Percentiles rank a stretch among this genome's conserved stretches.
These are phyloP conservation scores for Rhodocollybia butyracea DNA, from an alignment of 768 basidiomycete genomes.

Conservation along the genomic window DNA sequence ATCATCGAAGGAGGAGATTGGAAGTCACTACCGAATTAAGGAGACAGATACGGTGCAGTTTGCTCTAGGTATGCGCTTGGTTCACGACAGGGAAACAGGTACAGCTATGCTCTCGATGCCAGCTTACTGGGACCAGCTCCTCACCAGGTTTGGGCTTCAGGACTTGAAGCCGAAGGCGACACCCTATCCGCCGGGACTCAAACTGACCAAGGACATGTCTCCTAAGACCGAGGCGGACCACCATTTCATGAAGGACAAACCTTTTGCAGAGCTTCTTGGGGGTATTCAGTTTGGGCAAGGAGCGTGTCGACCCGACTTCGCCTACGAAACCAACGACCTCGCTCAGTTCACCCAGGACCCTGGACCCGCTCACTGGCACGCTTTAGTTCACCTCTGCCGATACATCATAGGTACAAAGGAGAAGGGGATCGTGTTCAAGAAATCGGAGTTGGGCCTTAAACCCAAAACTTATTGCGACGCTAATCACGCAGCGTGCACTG, in stretches of 20 bases:
- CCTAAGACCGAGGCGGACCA: slow-evolving; percentile 4
- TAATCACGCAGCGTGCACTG: not conserved
- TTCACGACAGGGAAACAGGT: not conserved
- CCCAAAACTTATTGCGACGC: not conserved
- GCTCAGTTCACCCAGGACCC: too few species aligned
- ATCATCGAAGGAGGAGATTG: slow-evolving; percentile 9
- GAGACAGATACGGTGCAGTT: slow-evolving; percentile 5
- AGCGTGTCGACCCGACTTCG: too few species aligned
- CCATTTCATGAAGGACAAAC: slow-evolving; percentile 8
- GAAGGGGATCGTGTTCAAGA: not conserved
- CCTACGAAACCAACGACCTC: too few species aligned
- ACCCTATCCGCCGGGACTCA: slow-evolving; percentile 9
- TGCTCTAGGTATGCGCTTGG: slow-evolving; percentile 6
- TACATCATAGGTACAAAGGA: too few species aligned
- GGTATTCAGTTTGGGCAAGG: too few species aligned
- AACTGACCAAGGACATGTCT: not conserved
- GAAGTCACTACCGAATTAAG: not conserved
- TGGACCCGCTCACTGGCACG: too few species aligned
- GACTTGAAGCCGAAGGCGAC: slow-evolving; percentile 5
- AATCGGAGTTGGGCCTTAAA: not conserved
- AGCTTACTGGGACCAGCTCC: slow-evolving; percentile 10
- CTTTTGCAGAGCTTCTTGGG: slow-evolving; percentile 6
- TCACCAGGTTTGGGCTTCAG: slow-evolving; percentile 7
- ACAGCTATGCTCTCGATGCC: slow-evolving; percentile 5
- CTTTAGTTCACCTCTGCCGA: too few species aligned